These are phyloP conservation scores for Nemania abortiva DNA, from an alignment of 2,329 filamentous ascomycete genomes.

Conservation along the genomic window DNA sequence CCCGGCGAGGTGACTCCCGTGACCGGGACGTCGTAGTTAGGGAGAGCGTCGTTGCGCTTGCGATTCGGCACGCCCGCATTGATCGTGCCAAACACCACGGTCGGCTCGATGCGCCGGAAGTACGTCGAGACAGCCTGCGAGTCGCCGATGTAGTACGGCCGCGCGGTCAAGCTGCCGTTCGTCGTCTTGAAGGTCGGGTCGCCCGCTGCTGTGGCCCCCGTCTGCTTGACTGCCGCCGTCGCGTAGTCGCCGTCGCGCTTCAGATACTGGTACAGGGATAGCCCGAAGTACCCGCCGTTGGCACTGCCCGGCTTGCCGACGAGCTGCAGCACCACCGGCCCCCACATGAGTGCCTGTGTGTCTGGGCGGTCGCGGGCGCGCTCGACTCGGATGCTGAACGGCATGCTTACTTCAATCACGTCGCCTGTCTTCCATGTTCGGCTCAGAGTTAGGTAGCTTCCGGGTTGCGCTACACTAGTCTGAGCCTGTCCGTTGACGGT, in stretches of 20 bases:
- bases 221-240: conserved; percentile 42
- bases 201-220: conserved; percentile 40
- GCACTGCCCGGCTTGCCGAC: conserved; percentile 44
- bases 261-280: conserved; percentile 50
- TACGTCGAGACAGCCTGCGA: conserved; percentile 49
- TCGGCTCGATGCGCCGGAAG: conserved; percentile 50
- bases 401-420: conserved; percentile 50
- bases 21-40: conserved; percentile 50
- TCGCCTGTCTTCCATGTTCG: conserved; percentile 49
- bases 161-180: conserved; percentile 39
- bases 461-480: conserved; percentile 35
- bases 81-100: conserved; percentile 48
- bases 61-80: conserved; percentile 48
- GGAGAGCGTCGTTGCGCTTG: conserved; percentile 50
- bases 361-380: conserved; percentile 51
- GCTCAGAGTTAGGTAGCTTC: conserved; percentile 49
- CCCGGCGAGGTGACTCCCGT: conserved; percentile 48
- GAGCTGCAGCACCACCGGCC: conserved; percentile 49
- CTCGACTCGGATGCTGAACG: conserved; percentile 50
- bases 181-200: conserved; percentile 47
- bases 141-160: conserved; percentile 51
- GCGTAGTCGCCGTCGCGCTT: conserved; percentile 51
- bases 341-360: conserved; percentile 52
- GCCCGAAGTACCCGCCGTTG: conserved; percentile 44
- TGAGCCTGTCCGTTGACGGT: conserved; percentile 47